A percentile compares a stretch with the other conserved stretches of the same genome.
These are phyloP conservation scores for Daldinia caldariorum DNA, from an alignment of 495 filamentous ascomycete genomes.

Conservation along the genomic window DNA sequence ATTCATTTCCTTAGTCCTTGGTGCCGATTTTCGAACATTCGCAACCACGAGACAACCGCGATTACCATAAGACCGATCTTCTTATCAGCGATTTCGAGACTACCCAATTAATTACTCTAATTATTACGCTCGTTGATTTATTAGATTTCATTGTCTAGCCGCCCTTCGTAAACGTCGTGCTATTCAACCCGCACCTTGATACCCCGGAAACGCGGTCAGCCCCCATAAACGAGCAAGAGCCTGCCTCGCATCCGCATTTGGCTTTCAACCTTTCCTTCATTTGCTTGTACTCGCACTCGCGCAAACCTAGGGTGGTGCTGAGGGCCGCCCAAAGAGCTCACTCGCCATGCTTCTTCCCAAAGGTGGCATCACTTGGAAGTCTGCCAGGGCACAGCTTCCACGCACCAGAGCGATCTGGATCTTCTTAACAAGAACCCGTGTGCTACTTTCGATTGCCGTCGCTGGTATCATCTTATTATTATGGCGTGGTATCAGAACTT, in stretches of 20 bases:
- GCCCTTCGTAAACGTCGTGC: conserved; percentile 21
- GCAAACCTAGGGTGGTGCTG: conserved; percentile 47
- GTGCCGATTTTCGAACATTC: conserved; percentile 27
- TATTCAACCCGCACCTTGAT: conserved; percentile 18
- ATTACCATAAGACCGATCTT: conserved; percentile 19
- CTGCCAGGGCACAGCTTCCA: conserved; percentile 80
- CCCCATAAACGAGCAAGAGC: conserved; percentile 24
- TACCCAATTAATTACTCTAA: conserved; percentile 6
- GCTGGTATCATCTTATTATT: conserved; percentile 79
- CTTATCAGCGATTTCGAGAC: conserved; percentile 22
- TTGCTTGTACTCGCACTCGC: conserved; percentile 31
- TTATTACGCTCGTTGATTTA: conserved; percentile 25
- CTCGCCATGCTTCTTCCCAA: conserved; percentile 75
- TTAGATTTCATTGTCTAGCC: conserved; percentile 24
- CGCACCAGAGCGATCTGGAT: conserved; percentile 82
- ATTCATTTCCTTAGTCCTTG: conserved; percentile 35
- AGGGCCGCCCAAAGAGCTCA: conserved; percentile 50
- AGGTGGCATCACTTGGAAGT: conserved; percentile 92
- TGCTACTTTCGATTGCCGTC: conserved; percentile 78
- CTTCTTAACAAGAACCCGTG: conserved; percentile 79
- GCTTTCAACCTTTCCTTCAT: conserved; percentile 5
- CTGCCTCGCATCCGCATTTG: conserved; percentile 20
- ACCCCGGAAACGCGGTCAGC: conserved; percentile 23
- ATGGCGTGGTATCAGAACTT: conserved; percentile 87
- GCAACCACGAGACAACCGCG: conserved; percentile 29